phyloP scores from a whole-genome alignment of 2,329 filamentous ascomycete genomes.

The Arthrinium puccinioides region DNA sequence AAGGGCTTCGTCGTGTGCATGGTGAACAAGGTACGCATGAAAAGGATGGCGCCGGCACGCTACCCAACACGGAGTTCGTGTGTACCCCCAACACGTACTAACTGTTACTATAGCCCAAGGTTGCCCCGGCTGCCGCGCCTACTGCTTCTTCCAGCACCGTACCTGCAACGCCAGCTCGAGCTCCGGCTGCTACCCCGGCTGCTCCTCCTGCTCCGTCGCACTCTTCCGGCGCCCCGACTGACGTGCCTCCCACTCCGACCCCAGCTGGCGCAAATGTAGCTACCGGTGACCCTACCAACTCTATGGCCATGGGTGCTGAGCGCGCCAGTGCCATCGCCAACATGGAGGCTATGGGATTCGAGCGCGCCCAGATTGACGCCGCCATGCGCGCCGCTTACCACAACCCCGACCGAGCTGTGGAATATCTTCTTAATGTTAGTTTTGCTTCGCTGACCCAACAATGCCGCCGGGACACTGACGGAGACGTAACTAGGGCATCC shows the following conservation, averaged over 20 bases:
- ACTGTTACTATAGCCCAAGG: slow-evolving; percentile 60
- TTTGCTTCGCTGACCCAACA: too few relatives aligned
- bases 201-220: slow-evolving; percentile 44
- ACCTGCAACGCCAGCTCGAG: slow-evolving; percentile 55
- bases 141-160: slow-evolving; percentile 50
- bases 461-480: too few relatives aligned
- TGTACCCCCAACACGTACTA: too few relatives aligned
- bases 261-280: slow-evolving; percentile 43
- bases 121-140: slow-evolving; percentile 37
- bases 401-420: slow-evolving; percentile 94
- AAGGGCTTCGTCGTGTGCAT: slow-evolving; percentile 99
- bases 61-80: too few relatives aligned
- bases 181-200: slow-evolving; percentile 41
- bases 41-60: too few relatives aligned
- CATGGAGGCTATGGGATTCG: slow-evolving; percentile 98
- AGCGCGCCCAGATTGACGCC: slow-evolving; percentile 77
- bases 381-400: slow-evolving; percentile 95
- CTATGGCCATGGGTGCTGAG: slow-evolving; percentile 80
- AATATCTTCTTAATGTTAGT: slow-evolving; percentile 82
- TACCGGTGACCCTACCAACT: slow-evolving; percentile 58
- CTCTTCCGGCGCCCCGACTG: slow-evolving; percentile 35
- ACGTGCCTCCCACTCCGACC: slow-evolving; percentile 45
- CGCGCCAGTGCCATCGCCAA: slow-evolving; percentile 76
- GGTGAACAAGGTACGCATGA: slow-evolving; percentile 81
- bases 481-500: slow-evolving; percentile 65